These are phyloP conservation scores for Nicotiana noctiflora DNA, from an alignment of 257 asterid genomes.

Conservation along the genomic window DNA sequence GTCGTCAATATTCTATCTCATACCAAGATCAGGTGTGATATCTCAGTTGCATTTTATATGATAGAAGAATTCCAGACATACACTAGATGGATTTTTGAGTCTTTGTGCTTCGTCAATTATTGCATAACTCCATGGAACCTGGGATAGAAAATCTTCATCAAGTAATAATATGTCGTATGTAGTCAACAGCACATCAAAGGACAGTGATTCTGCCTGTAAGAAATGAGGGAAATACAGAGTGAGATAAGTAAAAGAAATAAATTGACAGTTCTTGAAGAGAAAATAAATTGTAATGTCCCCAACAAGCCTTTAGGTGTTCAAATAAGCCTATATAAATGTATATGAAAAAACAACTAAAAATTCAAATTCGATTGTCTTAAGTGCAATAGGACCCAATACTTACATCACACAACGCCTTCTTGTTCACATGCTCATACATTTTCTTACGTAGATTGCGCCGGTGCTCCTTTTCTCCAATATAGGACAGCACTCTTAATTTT, in stretches of 20 bases:
- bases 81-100: slow-evolving; percentile 81
- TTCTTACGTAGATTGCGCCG: slow-evolving; percentile 57
- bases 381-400: slow-evolving; percentile 14
- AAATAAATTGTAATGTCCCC: not conserved
- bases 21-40: slow-evolving; percentile 2
- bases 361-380: not conserved
- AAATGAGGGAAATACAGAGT: slow-evolving; percentile 16
- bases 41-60: not conserved
- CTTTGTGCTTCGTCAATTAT: slow-evolving; percentile 96
- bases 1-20: not conserved
- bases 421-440: slow-evolving; percentile 43
- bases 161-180: slow-evolving; percentile 80
- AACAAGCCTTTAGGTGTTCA: not conserved
- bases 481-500: slow-evolving; percentile 50
- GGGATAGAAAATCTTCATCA: slow-evolving; percentile 90
- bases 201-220: slow-evolving; percentile 50
- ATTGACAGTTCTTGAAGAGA: not conserved
- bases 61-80: slow-evolving; percentile 30
- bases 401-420: slow-evolving; percentile 29
- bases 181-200: slow-evolving; percentile 81
- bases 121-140: slow-evolving; percentile 77
- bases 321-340: not conserved
- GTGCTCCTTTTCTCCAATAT: slow-evolving; percentile 85
- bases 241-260: not conserved
- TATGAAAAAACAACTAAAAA: not conserved